A percentile compares a stretch with the other conserved stretches of the same genome.
Conservation (phyloP, 75 land plant species). For the Gnetum montanum region DNA sequence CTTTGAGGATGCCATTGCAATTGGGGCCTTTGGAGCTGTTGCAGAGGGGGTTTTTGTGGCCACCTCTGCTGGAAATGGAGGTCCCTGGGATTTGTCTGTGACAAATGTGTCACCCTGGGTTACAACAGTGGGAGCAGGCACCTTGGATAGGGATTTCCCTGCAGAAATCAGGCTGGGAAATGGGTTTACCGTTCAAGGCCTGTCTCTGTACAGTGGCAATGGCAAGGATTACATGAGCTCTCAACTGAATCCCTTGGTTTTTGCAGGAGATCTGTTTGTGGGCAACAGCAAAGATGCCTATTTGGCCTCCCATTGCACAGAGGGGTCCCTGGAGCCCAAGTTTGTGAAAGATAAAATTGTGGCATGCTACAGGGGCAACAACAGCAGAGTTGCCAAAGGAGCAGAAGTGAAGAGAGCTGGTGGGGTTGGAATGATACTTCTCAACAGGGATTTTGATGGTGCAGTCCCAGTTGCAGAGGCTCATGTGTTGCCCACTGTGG, state of each 20-base stretch:
- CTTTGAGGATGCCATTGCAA: conserved; percentile 67
- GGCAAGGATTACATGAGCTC: conserved; percentile 32
- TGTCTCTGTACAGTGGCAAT: conserved; percentile 43
- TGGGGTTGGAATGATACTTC: conserved; percentile 80
- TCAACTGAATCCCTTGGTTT: conserved; percentile 37
- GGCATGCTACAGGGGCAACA: conserved; percentile 63
- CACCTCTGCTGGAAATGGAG: conserved; percentile 86
- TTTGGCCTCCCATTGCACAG: conserved; percentile 58
- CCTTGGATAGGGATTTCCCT: conserved; percentile 79
- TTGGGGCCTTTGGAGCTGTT: conserved; percentile 82
- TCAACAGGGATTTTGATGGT: conserved; percentile 55
- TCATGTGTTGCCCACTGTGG: conserved; percentile 54
- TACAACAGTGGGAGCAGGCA: conserved; percentile 83
- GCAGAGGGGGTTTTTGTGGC: conserved; percentile 68
- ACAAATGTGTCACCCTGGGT: conserved; percentile 94
- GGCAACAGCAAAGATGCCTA: conserved; percentile 34
- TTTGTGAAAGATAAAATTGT: conserved; percentile 64
- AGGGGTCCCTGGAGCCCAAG: conserved; percentile 73
- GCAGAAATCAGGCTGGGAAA: conserved; percentile 66
- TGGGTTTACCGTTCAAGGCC: conserved; percentile 40
- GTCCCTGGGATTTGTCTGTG: conserved; percentile 59
- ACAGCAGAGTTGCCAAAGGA: conserved; percentile 57
- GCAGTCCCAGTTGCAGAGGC: conserved; percentile 71
- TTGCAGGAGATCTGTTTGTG: conserved; percentile 35
- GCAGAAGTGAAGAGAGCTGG: conserved; percentile 60